Percentiles rank a stretch among this genome's conserved stretches.
Evolutionary conservation across 805 yeast species (phyloP).

Genomic region (Vanderwaltozyma polyspora): DNA sequence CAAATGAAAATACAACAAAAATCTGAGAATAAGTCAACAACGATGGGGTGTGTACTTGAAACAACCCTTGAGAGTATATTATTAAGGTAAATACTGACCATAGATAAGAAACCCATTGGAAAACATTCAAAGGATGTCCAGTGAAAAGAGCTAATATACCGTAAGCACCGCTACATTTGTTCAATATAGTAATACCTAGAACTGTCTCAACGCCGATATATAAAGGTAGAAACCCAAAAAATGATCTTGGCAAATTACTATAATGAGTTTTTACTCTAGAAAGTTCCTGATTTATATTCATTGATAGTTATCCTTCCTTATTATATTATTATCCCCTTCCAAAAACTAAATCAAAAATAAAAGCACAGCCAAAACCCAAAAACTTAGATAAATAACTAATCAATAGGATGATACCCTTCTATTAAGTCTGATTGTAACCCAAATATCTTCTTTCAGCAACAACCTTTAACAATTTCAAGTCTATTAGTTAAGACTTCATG

Average conservation of each 20-base stretch:
- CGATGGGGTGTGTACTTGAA: slow-evolving; percentile 40
- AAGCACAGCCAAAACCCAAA: too few relatives aligned
- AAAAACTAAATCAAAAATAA: too few relatives aligned
- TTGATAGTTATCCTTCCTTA: too few relatives aligned
- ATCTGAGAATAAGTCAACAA: slow-evolving; percentile 53
- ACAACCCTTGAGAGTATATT: slow-evolving; percentile 50
- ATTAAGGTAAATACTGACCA: slow-evolving; percentile 54
- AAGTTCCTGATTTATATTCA: background rate
- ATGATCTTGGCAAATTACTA: slow-evolving; percentile 25
- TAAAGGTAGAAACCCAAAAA: slow-evolving; percentile 63
- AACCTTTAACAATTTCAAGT: too few relatives aligned
- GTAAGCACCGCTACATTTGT: slow-evolving; percentile 81
- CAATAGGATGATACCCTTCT: too few relatives aligned
- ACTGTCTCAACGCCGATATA: slow-evolving; percentile 80
- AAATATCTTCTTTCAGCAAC: too few relatives aligned
- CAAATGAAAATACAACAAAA: slow-evolving; percentile 50
- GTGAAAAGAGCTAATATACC: slow-evolving; percentile 81
- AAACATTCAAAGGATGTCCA: slow-evolving; percentile 71
- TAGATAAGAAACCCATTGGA: slow-evolving; percentile 75
- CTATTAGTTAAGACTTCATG: too few relatives aligned
- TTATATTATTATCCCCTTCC: too few relatives aligned
- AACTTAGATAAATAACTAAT: too few relatives aligned
- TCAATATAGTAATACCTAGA: slow-evolving; percentile 63
- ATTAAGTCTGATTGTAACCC: too few relatives aligned
- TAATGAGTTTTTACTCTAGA: slow-evolving; percentile 1